Evolutionary conservation across 2,329 filamentous ascomycete genomes (phyloP), one percentile per base, ranked within the genome.

Genomic region (Aspergillus pseudoviridinutans): DNA sequence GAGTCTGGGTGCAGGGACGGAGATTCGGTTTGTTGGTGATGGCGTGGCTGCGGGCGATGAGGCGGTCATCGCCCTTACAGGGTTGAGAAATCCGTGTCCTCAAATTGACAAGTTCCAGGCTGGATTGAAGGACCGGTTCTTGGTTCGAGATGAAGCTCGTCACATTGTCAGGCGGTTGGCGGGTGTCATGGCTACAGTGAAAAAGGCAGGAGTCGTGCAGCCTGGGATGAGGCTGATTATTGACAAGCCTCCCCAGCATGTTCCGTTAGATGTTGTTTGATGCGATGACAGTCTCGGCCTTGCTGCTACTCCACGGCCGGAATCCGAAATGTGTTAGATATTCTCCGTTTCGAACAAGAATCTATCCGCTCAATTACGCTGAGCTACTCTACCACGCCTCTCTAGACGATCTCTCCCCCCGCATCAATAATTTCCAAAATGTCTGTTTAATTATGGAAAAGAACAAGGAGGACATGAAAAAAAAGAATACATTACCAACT

Each of bases 111-210:
- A 25, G 20, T 54, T 58, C 12, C 44, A 46, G 17, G 28, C 53
- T 6, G 60, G 60, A 1, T 20, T 62, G 42, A 54, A 53, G 38
- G 58, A 60, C 10, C 41, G 42, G 12, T 58, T 62, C 25, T 7
- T 60, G 22, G 53, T 61, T 8, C 42, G 51, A 32, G 56, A 61
- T 46, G 51, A 27, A 22, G 51, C 35, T 0, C 24, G 56, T 6
- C 35, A 38, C 24, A 55, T 62, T 24, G 38, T 55, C 10, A 44
- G 49, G 22, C 54, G 58, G 8, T 28, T 50, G 29, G 60, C 60
- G 14, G 61, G 61, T 6, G 61, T 64, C 28, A 62, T 62, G 60
- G 51, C 44, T 12, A 58, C 55, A 20, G 61, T 64, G 3, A 55
- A 56, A 38, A 24, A 41, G 22, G 61, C 56, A 3, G 61, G 61